Percentiles rank a stretch among this genome's conserved stretches.
Evolutionary conservation across 2,329 filamentous ascomycete species (phyloP).

Genomic region (Pseudohalonectria lignicola): DNA sequence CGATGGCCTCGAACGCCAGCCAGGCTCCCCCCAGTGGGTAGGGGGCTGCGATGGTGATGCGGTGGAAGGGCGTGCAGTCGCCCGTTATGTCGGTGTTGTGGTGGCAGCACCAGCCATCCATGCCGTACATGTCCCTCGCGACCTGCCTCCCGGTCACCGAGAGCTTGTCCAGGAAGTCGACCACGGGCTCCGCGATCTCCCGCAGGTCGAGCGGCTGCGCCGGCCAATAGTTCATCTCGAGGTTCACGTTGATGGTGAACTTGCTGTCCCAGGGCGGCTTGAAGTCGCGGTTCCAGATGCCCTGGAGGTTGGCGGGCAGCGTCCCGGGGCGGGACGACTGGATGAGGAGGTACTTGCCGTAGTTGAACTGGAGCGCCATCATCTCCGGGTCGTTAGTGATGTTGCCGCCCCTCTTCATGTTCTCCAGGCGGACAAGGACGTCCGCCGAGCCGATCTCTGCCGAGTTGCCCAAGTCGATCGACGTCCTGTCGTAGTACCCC

Average conservation of each 20-base stretch:
- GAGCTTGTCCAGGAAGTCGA: slow-evolving; percentile 22
- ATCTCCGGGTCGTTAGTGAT: slow-evolving; percentile 8
- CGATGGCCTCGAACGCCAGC: slow-evolving; percentile 26
- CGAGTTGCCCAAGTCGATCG: slow-evolving; percentile 12
- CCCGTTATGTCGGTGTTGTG: slow-evolving; percentile 12
- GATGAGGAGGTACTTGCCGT: slow-evolving; percentile 21
- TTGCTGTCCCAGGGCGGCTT: slow-evolving; percentile 28
- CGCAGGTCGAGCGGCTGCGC: slow-evolving; percentile 11
- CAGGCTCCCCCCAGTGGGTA: slow-evolving; percentile 29
- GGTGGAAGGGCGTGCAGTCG: slow-evolving; percentile 9
- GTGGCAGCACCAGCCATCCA: slow-evolving; percentile 8
- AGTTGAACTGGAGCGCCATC: slow-evolving; percentile 15
- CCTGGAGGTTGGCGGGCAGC: slow-evolving; percentile 30
- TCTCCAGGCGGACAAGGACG: too few relatives aligned
- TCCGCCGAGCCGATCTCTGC: neutral
- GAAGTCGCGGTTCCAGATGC: slow-evolving; percentile 29
- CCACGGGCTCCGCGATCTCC: slow-evolving; percentile 22
- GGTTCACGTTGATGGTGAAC: slow-evolving; percentile 32
- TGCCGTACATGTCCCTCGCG: slow-evolving; percentile 10
- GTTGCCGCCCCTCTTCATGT: slow-evolving; percentile 1
- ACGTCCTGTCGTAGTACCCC: slow-evolving; percentile 13
- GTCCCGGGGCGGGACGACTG: slow-evolving; percentile 15
- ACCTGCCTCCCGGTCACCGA: slow-evolving; percentile 8
- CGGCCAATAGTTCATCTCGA: slow-evolving; percentile 30
- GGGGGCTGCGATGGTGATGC: slow-evolving; percentile 14